phyloP scores from a whole-genome alignment of 495 filamentous ascomycete species.

The Aspergillus biplanus region DNA sequence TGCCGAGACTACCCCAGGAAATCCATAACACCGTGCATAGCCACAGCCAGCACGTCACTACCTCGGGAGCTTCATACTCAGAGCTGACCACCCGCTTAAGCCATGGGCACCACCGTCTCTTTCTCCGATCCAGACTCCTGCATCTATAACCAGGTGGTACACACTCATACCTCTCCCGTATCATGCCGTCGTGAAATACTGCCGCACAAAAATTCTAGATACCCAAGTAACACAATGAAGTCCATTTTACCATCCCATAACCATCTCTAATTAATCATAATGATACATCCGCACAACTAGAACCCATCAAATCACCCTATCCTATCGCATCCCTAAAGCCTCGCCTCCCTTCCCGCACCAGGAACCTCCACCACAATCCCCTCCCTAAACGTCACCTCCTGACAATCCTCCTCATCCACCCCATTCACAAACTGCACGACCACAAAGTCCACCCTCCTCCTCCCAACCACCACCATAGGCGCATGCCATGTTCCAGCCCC shows the following conservation, averaged over 20 bases:
- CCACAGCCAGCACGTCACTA: background rate
- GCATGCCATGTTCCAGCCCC: constrained; percentile 94
- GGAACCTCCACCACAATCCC: constrained; percentile 40
- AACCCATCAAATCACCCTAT: background rate
- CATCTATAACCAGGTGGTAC: too few species aligned
- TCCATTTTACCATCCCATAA: too few species aligned
- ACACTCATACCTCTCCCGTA: too few species aligned
- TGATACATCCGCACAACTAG: too few species aligned
- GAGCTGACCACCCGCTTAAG: too few species aligned
- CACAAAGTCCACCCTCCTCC: constrained; percentile 73
- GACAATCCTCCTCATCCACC: constrained; percentile 82
- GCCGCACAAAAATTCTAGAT: too few species aligned
- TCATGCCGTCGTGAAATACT: too few species aligned
- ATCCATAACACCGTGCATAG: constrained; percentile 58
- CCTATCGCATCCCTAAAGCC: constrained; percentile 26
- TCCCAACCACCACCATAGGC: constrained; percentile 89
- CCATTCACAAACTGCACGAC: constrained; percentile 90
- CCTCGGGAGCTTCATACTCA: background rate
- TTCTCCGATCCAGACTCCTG: too few species aligned
- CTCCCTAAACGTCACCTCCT: constrained; percentile 69
- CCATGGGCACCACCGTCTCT: too few species aligned
- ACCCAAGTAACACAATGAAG: too few species aligned
- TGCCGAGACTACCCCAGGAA: constrained; percentile 73
- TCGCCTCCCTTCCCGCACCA: constrained; percentile 35
- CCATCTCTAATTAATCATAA: too few species aligned